Evolutionary conservation across 257 asterid genomes (phyloP).

Genomic region (Handroanthus guayacan): DNA sequence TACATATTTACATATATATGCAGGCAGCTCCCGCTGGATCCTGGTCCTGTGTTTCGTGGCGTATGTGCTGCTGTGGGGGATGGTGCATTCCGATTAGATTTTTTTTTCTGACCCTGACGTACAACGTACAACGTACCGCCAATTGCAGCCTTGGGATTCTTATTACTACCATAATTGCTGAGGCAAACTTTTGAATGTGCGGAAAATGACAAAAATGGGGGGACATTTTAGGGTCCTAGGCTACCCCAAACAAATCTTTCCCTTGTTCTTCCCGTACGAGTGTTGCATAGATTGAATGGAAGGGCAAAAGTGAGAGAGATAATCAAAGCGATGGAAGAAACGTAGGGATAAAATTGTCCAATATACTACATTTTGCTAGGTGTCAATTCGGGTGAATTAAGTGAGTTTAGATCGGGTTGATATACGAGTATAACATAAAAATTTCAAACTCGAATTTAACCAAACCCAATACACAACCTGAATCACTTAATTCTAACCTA

Average conservation of each 20-base stretch:
- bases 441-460: no score
- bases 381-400: no score
- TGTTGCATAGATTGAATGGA: no score
- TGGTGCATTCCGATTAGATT: slow-evolving; percentile 7
- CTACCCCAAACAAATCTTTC: not conserved
- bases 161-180: slow-evolving; percentile 10
- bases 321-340: no score
- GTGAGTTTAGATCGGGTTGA: no score
- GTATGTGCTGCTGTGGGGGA: not conserved
- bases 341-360: no score
- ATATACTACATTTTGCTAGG: no score
- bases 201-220: not conserved
- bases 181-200: slow-evolving; percentile 7
- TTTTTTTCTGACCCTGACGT: slow-evolving; percentile 5
- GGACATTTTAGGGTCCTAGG: not conserved
- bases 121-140: slow-evolving; percentile 28
- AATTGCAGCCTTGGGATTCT: not conserved
- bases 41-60: slow-evolving; percentile 27
- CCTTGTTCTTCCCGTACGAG: no score
- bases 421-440: no score
- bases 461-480: no score
- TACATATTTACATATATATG: not conserved
- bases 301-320: no score
- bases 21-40: not conserved
- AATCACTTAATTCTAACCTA: no score